Evolutionary conservation across 371 early-diverging fungal genomes (phyloP).

Genomic region (Batrachochytrium dendrobatidis): DNA sequence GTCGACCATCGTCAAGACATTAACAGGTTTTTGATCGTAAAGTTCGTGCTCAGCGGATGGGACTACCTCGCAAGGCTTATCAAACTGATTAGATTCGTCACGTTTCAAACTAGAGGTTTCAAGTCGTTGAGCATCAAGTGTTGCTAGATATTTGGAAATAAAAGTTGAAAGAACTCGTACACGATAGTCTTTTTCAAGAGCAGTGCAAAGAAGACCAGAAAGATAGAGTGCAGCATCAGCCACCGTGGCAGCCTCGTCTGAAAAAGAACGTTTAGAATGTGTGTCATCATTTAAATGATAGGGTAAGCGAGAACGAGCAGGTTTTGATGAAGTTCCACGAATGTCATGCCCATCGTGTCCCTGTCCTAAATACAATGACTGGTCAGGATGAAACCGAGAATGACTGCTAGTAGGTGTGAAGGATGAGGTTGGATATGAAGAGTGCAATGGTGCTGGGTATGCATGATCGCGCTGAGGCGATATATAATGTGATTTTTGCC

Average conservation of each 20-base stretch:
- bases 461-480: no score
- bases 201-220: background rate
- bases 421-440: background rate
- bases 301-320: background rate
- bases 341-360: background rate
- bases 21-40: no score
- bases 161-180: background rate
- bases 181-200: background rate
- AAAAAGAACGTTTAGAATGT: background rate
- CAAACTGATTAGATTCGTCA: no score
- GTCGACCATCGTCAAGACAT: background rate
- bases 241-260: background rate
- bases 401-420: background rate
- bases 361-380: background rate
- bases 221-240: background rate
- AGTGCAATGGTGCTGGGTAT: no score
- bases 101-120: background rate
- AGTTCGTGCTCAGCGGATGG: no score
- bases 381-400: background rate
- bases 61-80: no score
- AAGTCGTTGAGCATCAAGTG: background rate
- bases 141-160: background rate
- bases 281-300: background rate
- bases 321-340: background rate
- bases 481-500: no score